Conservation (phyloP, 2,329 filamentous ascomycete genomes). For the Neurospora sp. region DNA sequence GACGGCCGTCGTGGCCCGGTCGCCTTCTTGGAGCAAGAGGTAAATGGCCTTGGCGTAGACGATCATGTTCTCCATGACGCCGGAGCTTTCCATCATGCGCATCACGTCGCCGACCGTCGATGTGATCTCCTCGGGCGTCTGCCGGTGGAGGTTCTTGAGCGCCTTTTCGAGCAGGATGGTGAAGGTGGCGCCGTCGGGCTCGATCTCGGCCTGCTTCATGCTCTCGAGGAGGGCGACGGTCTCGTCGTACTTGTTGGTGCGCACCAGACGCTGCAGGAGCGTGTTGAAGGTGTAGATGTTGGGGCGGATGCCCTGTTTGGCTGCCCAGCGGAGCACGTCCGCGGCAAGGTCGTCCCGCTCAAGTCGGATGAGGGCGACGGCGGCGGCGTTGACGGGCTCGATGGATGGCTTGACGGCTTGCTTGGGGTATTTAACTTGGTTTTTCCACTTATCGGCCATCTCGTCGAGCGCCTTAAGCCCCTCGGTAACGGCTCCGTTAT, state of each 20-base stretch:
- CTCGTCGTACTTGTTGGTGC: conserved; percentile 34
- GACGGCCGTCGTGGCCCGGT: conserved; percentile 38
- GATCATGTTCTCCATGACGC: conserved; percentile 48
- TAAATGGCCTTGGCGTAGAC: conserved; percentile 64
- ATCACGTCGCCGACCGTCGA: conserved; percentile 39
- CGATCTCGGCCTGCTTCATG: conserved; percentile 47
- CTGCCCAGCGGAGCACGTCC: conserved; percentile 49
- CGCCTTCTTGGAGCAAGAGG: conserved; percentile 40
- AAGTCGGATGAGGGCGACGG: conserved; percentile 50
- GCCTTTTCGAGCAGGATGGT: conserved; percentile 59
- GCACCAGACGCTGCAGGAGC: conserved; percentile 52
- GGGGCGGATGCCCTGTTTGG: conserved; percentile 41
- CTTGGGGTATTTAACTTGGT: conserved; percentile 16
- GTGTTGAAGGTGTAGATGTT: conserved; percentile 57
- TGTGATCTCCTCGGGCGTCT: conserved; percentile 29
- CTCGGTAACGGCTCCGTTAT: conserved; percentile 38
- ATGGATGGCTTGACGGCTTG: conserved; percentile 48
- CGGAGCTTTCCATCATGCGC: conserved; percentile 45
- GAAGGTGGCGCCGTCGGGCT: conserved; percentile 60
- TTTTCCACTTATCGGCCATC: conserved; percentile 52
- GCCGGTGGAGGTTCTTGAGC: conserved; percentile 30
- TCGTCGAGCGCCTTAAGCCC: conserved; percentile 57
- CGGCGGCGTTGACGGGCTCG: conserved; percentile 58
- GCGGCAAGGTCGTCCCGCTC: conserved; percentile 38
- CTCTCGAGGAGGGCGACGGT: conserved; percentile 42